Base-by-base conservation (phyloP, 2,329 filamentous ascomycete genomes). In the Microdochium bolleyi region DNA sequence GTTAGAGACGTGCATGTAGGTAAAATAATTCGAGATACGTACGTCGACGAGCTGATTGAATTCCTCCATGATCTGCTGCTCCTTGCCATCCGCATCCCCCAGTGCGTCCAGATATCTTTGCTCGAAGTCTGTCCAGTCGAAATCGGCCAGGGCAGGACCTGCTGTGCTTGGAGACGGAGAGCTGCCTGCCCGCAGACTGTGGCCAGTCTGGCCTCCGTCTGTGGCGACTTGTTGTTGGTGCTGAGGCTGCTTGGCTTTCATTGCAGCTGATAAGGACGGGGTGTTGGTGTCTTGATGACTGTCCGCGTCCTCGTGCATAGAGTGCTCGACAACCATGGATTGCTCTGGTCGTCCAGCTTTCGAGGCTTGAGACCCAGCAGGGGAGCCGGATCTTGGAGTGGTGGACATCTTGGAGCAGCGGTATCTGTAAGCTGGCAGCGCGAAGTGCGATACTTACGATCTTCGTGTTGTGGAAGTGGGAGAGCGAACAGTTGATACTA, bases 121-220 rank as follows among this genome's bases (percentile, higher is more conserved):
- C 66, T 91, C 78, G 30, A 96, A 84, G n/a, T 85, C 79, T 2
- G 84, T 74, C 91, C 91, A 96, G 68, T 92, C 82, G 62, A 88
- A 90, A 62, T 70, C 52, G 48, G 72, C 69, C 55, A 89, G 70
- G 51, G 71, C n/a, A 3, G 25, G 69, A 19, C 76, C 76, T 0
- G 78, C 76, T 1, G 79, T 78, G 60, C 71, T 72, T n/a, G 76
- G 75, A 11, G 74, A 70, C 49, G 62, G 60, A 24, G 65, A 62
- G 38, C 61, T 57, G 51, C 64, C 66, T 51, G 62, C 60, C 44
- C 61, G 59, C 51, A 69, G 65, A 52, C 63, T 64, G 30, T 60
- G 55, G 53, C 69, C 65, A 50, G 68, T 70, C 57, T 75, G 73
- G 16, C 72, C 41, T 11, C 7, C 21, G 19, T 46, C 22, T 21